Evolutionary conservation across 108 stramenopile species (phyloP).

Genomic region (Pseudonitzschia multiseries): DNA sequence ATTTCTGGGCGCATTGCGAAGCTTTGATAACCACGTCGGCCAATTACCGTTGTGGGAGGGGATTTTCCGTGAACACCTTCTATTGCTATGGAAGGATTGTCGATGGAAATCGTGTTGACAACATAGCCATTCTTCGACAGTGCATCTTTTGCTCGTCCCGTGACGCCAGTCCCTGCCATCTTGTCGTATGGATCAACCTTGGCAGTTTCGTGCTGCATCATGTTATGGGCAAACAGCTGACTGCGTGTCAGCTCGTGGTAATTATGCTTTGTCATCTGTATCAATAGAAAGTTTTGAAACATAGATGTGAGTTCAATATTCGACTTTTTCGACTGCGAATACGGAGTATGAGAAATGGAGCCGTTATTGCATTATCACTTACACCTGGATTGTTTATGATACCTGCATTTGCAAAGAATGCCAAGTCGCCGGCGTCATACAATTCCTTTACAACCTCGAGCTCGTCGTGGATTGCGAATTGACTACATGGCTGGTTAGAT

Average conservation of each 20-base stretch:
- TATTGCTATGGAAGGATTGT: slow-evolving; percentile 29
- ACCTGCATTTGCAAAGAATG: slow-evolving; percentile 54
- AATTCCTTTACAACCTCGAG: slow-evolving; percentile 28
- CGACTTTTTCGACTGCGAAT: not conserved
- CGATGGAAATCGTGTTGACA: slow-evolving; percentile 22
- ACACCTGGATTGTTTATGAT: slow-evolving; percentile 11
- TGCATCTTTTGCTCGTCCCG: slow-evolving; percentile 32
- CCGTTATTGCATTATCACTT: not conserved
- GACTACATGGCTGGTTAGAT: slow-evolving; percentile 39
- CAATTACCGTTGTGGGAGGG: slow-evolving; percentile 10
- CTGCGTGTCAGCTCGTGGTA: slow-evolving; percentile 42
- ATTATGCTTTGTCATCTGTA: slow-evolving; percentile 33
- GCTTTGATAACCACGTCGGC: slow-evolving; percentile 28
- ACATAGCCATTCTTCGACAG: slow-evolving; percentile 24
- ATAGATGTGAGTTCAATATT: not conserved
- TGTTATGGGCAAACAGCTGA: slow-evolving; percentile 12
- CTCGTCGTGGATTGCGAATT: slow-evolving; percentile 44
- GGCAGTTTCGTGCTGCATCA: slow-evolving; percentile 23
- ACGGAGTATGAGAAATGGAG: not conserved
- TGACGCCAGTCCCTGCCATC: slow-evolving; percentile 30
- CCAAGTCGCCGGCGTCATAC: slow-evolving; percentile 40
- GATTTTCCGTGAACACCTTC: slow-evolving; percentile 16
- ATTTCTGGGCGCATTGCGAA: slow-evolving; percentile 29
- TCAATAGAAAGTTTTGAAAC: not conserved
- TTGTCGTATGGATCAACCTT: slow-evolving; percentile 27